Percentiles rank a stretch among this genome's conserved stretches.
These are phyloP conservation scores for Podila epigama DNA, from an alignment of 192 early-diverging fungal species.

Conservation along the genomic window DNA sequence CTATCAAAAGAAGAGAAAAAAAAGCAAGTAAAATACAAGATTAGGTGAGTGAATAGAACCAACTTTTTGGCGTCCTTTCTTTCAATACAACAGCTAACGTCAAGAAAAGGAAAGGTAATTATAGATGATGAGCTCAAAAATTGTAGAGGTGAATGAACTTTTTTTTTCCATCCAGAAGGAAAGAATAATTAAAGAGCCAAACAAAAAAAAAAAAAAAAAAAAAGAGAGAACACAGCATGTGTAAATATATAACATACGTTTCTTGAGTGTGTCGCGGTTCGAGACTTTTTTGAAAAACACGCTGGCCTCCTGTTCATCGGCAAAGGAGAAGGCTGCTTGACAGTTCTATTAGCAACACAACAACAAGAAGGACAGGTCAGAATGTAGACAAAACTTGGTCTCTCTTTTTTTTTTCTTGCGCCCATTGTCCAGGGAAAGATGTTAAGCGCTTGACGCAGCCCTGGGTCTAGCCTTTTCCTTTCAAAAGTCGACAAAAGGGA, in stretches of 20 bases:
- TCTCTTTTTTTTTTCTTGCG: too few relatives aligned
- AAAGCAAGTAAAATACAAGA: too few relatives aligned
- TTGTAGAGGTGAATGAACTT: too few relatives aligned
- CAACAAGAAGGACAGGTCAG: neutral
- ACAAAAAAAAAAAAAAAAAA: conserved; percentile 27
- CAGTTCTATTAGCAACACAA: conserved; percentile 49
- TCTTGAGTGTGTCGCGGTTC: conserved; percentile 54
- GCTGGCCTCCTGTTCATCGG: conserved; percentile 69
- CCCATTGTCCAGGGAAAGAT: too few relatives aligned
- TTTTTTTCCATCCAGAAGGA: conserved; percentile 20
- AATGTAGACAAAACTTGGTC: neutral
- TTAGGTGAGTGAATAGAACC: too few relatives aligned
- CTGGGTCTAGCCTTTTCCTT: too few relatives aligned
- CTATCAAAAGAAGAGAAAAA: conserved; percentile 19
- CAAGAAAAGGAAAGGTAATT: too few relatives aligned
- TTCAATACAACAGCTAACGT: too few relatives aligned
- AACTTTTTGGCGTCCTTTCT: too few relatives aligned
- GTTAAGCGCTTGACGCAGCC: too few relatives aligned
- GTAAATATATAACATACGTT: conserved; percentile 26
- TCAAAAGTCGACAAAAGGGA: too few relatives aligned
- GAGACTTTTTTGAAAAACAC: conserved; percentile 71
- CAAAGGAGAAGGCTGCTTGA: conserved; percentile 75
- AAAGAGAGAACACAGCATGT: conserved; percentile 24
- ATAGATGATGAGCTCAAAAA: too few relatives aligned
- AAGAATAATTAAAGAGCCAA: conserved; percentile 14